These are phyloP conservation scores for Sisymbrium irio DNA, from an alignment of 345 rosid species.

Conservation along the genomic window DNA sequence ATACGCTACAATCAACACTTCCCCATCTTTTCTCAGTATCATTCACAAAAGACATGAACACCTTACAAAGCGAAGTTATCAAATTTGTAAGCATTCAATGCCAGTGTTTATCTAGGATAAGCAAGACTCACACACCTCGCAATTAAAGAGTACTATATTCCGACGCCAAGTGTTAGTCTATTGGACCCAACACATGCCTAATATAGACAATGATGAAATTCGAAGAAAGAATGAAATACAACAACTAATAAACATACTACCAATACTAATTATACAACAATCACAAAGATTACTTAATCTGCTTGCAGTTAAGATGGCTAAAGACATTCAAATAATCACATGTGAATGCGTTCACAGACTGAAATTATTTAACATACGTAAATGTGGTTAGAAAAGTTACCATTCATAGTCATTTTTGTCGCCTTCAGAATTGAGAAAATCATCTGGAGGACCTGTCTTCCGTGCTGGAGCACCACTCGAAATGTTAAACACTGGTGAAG, in stretches of 20 bases:
- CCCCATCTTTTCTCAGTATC: slow-evolving; percentile 5
- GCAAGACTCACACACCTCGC: neutral
- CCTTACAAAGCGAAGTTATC: neutral
- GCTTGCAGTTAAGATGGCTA: neutral
- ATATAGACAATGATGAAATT: neutral
- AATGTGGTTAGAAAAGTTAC: slow-evolving; percentile 34
- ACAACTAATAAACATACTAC: neutral
- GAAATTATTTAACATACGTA: neutral
- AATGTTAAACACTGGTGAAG: slow-evolving; percentile 79
- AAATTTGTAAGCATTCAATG: neutral
- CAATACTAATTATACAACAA: neutral
- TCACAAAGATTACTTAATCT: neutral
- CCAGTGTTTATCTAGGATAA: neutral
- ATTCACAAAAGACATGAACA: neutral
- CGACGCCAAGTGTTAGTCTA: neutral
- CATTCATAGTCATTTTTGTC: slow-evolving; percentile 98
- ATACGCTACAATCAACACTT: neutral
- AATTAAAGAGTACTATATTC: neutral
- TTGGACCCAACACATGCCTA: neutral
- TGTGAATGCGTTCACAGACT: neutral
- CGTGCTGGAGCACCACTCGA: slow-evolving; percentile 51
- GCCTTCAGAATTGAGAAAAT: slow-evolving; percentile 85
- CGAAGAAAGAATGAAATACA: neutral
- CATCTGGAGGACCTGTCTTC: slow-evolving; percentile 66
- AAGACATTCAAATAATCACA: neutral